phyloP scores from a whole-genome alignment of 2,329 filamentous ascomycete genomes.

The Pseudocercospora fuligena region DNA sequence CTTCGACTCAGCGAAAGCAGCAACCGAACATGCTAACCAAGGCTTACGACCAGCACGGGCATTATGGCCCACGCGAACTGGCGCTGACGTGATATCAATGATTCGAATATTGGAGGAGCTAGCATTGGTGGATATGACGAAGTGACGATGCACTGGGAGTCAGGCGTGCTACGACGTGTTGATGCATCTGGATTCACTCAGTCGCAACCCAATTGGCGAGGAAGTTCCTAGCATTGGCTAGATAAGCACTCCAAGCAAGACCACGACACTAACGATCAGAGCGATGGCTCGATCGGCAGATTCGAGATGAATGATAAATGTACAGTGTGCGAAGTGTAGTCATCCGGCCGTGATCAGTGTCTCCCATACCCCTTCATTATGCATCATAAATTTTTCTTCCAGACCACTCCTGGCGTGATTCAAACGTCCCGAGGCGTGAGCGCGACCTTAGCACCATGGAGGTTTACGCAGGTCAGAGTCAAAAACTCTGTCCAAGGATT shows the following conservation, averaged over 20 bases:
- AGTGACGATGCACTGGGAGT: background rate
- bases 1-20: background rate
- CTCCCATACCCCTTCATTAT: background rate
- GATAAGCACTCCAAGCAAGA: background rate
- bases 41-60: background rate
- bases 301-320: background rate
- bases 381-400: background rate
- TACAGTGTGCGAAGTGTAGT: background rate
- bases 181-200: no score
- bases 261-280: background rate
- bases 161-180: no score
- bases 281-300: background rate
- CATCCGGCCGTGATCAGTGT: background rate
- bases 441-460: constrained; percentile 38
- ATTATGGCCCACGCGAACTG: background rate
- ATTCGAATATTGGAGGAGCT: background rate
- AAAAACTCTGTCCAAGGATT: constrained; percentile 38
- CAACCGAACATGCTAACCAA: background rate
- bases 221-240: background rate
- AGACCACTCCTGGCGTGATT: background rate
- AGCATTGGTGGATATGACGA: background rate
- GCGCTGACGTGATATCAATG: background rate
- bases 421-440: constrained; percentile 25
- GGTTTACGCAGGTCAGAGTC: constrained; percentile 37
- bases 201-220: background rate